These are phyloP conservation scores for Simplicillium sp. DNA, from an alignment of 2,329 filamentous ascomycete genomes.

Conservation along the genomic window DNA sequence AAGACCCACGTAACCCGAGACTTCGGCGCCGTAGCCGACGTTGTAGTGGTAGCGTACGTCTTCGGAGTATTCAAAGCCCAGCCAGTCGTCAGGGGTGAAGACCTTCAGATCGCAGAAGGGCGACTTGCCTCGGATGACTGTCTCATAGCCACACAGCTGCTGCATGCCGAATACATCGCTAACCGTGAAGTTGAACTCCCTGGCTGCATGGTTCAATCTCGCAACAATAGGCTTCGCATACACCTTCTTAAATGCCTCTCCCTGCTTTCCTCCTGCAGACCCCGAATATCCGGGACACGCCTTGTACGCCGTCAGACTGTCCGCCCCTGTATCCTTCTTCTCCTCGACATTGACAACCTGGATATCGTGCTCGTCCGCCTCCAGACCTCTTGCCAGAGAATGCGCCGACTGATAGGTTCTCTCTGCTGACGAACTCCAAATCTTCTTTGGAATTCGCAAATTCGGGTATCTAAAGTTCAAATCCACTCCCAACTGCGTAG, in stretches of 20 bases:
- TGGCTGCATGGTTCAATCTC: slow-evolving; percentile 41
- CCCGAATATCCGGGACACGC: slow-evolving; percentile 54
- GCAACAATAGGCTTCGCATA: slow-evolving; percentile 54
- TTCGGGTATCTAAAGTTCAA: slow-evolving; percentile 48
- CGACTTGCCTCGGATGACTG: slow-evolving; percentile 51
- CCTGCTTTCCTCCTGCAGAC: slow-evolving; percentile 46
- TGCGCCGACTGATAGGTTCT: slow-evolving; percentile 49
- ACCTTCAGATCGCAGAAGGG: slow-evolving; percentile 51
- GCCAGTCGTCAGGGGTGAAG: slow-evolving; percentile 54
- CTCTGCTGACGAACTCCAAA: slow-evolving; percentile 56
- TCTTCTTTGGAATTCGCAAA: slow-evolving; percentile 39
- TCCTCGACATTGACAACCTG: slow-evolving; percentile 47
- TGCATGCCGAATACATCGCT: slow-evolving; percentile 57
- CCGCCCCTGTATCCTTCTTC: slow-evolving; percentile 44
- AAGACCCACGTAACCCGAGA: slow-evolving; percentile 49
- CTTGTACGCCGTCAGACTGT: slow-evolving; percentile 55
- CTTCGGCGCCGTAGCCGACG: slow-evolving; percentile 50
- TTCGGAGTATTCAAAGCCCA: slow-evolving; percentile 56
- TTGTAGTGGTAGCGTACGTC: slow-evolving; percentile 59
- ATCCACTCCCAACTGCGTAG: slow-evolving; percentile 47
- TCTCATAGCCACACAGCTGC: slow-evolving; percentile 57
- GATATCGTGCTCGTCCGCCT: slow-evolving; percentile 41
- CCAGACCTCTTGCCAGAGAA: slow-evolving; percentile 47
- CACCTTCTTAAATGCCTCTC: slow-evolving; percentile 34
- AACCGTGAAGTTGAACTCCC: slow-evolving; percentile 52